phyloP scores from a whole-genome alignment of 2,329 filamentous ascomycete species.

The Microsporum canis region DNA sequence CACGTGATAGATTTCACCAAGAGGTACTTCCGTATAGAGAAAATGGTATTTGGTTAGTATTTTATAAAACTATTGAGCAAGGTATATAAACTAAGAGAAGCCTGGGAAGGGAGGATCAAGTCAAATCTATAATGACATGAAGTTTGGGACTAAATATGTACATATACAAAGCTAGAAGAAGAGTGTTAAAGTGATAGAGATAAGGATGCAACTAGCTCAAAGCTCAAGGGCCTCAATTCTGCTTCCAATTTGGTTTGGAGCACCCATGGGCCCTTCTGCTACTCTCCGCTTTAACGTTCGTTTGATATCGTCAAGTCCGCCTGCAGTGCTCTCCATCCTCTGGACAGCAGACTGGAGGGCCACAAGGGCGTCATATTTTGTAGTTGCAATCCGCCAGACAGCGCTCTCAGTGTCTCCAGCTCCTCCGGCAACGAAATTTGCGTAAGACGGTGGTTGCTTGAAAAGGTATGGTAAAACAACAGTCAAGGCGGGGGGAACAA shows the following conservation, averaged over 20 bases:
- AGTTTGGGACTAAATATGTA: neutral
- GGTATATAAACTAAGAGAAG: neutral
- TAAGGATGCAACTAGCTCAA: neutral
- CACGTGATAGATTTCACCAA: neutral
- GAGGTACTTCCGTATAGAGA: neutral
- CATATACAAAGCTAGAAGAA: neutral
- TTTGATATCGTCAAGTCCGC: constrained; percentile 32
- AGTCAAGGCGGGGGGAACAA: constrained; percentile 41
- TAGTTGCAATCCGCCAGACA: constrained; percentile 46
- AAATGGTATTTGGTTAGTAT: neutral
- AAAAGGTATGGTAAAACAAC: constrained; percentile 47
- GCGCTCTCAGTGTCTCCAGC: constrained; percentile 46
- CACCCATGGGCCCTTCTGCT: constrained; percentile 34
- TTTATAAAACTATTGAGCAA: neutral
- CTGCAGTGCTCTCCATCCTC: constrained; percentile 21
- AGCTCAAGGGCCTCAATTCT: constrained; percentile 29
- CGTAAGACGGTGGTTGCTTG: constrained; percentile 45
- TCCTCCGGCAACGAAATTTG: constrained; percentile 47
- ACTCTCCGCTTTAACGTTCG: constrained; percentile 31
- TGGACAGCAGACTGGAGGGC: constrained; percentile 38
- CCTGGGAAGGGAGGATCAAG: neutral
- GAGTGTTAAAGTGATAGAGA: neutral
- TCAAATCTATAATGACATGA: neutral
- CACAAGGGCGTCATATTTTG: constrained; percentile 47
- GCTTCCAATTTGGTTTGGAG: constrained; percentile 21